Evolutionary conservation across 768 basidiomycete genomes (phyloP).

Genomic region (Boletus coccyginus): DNA sequence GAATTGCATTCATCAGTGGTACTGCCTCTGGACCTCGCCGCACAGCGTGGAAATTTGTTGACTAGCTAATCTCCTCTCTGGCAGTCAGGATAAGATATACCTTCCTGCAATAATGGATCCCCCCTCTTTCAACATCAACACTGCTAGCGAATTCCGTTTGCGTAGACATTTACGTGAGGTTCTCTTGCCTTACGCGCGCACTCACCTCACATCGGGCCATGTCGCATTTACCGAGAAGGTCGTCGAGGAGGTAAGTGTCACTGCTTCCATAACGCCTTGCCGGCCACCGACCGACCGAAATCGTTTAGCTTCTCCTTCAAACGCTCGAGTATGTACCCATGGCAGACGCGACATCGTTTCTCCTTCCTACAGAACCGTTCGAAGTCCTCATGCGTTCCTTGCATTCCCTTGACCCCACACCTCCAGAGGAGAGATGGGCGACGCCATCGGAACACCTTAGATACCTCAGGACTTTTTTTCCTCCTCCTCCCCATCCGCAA

Average conservation of each 20-base stretch:
- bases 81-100: neutral
- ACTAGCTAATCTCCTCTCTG: neutral
- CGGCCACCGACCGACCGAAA: neutral
- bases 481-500: slow-evolving; percentile 16
- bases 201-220: slow-evolving; percentile 55
- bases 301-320: slow-evolving; percentile 40
- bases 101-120: slow-evolving; percentile 12
- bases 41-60: slow-evolving; percentile 1
- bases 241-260: slow-evolving; percentile 41
- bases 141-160: slow-evolving; percentile 22
- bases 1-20: neutral
- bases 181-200: slow-evolving; percentile 51
- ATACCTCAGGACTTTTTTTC: slow-evolving; percentile 20
- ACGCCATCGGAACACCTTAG: slow-evolving; percentile 23
- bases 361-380: slow-evolving; percentile 55
- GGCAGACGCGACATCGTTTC: slow-evolving; percentile 49
- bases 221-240: slow-evolving; percentile 49
- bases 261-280: neutral
- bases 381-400: slow-evolving; percentile 39
- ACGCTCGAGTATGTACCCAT: slow-evolving; percentile 43
- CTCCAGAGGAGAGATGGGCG: slow-evolving; percentile 45
- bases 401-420: slow-evolving; percentile 30
- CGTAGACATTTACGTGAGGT: slow-evolving; percentile 50
- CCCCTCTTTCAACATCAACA: slow-evolving; percentile 16
- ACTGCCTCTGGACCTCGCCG: too few species aligned